Conservation (phyloP, 106 monocot genomes). For the Agapanthus africanus region DNA sequence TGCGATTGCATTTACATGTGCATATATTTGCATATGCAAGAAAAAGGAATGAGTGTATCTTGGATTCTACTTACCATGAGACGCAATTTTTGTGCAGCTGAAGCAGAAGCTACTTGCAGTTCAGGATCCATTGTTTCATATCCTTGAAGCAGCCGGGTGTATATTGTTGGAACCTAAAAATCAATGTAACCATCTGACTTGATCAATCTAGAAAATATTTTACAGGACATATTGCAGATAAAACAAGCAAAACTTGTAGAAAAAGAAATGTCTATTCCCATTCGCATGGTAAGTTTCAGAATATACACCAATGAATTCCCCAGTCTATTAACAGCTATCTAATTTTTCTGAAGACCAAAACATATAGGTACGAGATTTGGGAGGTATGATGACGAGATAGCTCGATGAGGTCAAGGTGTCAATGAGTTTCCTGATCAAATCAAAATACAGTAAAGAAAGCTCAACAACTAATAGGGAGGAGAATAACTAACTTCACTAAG, state of each 20-base stretch:
- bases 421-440: no score
- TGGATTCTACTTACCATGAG: slow-evolving; percentile 64
- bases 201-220: neutral
- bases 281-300: neutral
- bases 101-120: slow-evolving; percentile 57
- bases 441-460: no score
- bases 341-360: neutral
- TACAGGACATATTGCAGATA: neutral
- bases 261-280: neutral
- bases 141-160: slow-evolving; percentile 87
- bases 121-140: slow-evolving; percentile 84
- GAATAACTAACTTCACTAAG: no score
- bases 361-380: slow-evolving; percentile 2
- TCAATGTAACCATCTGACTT: neutral
- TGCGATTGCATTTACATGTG: neutral
- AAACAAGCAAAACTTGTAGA: neutral
- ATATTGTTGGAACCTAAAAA: slow-evolving; percentile 91
- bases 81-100: slow-evolving; percentile 75
- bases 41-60: slow-evolving; percentile 2
- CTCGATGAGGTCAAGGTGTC: no score
- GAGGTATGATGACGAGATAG: no score
- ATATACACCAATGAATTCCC: neutral
- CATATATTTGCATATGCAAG: neutral
- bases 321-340: neutral
- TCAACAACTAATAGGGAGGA: no score